Base-by-base conservation (phyloP, 306 rosid species). In the Senna tora region DNA sequence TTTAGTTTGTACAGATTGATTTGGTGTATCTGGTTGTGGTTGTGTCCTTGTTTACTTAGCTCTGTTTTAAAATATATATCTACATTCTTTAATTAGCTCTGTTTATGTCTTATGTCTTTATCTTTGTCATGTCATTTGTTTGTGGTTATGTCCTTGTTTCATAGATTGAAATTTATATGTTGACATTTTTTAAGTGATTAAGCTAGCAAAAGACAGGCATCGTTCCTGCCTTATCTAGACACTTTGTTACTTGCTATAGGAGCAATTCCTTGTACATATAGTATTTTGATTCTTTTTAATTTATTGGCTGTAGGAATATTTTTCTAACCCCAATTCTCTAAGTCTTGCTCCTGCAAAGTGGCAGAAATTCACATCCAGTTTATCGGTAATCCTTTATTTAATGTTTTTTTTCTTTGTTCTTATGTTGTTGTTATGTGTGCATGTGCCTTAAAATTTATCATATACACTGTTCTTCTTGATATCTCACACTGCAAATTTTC, bases 291-390 rank as follows among this genome's bases (percentile, higher is more conserved):
- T 58, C 14, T 53, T 59, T 42, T 80, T 47, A 50, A 71, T 76
- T 51, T 82, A 15, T 63, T 65, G 58, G 57, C 58, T 79, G 79
- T 86, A 93, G 98, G 98, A 93, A 81, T 79, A 83, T 56, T 93
- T 93, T 83, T 90, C 94, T 64, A 90, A 89, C 76, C 97, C 98
- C 70, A 74, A 78, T 80, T 74, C 96, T 75, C 61, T 90, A 41
- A 68, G 68, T 73, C 85, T 84, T 62, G 80, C 88, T 82, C 79
- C 92, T 11, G 54, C 83, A 16, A 93, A 86, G 97, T 93, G 98
- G 98, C 89, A 86, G 81, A 93, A 87, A 65, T 93, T 93, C 74
- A 78, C 89, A 46, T 84, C 94, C 71, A 81, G 92, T 79, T 89
- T 93, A 83, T 76, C 64, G 92, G 98, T 93, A 82, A 78, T 53